Conservation (phyloP, 257 asterid genomes). For the Forsythia viridissima region DNA sequence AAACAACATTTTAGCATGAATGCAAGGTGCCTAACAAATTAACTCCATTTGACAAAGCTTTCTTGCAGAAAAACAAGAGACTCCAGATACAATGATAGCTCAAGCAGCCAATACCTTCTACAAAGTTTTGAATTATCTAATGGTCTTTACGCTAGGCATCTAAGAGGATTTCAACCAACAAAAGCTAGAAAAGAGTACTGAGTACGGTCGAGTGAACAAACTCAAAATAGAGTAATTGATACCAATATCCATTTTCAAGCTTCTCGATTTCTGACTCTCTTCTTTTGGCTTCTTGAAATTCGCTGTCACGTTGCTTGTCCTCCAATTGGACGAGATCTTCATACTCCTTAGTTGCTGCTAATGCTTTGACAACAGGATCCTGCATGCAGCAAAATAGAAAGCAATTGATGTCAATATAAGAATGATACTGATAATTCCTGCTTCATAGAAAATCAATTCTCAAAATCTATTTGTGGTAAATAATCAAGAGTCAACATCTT, state of each 20-base stretch:
- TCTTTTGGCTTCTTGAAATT: constrained; percentile 75
- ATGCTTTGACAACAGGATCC: constrained; percentile 87
- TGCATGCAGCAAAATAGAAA: not conserved
- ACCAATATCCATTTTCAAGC: constrained; percentile 50
- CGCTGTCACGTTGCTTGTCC: constrained; percentile 79
- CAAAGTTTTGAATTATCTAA: not conserved
- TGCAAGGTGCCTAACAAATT: too few relatives aligned
- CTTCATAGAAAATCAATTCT: not conserved
- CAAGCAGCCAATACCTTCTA: not conserved
- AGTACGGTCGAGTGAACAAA: constrained; percentile 2
- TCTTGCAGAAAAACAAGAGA: too few relatives aligned
- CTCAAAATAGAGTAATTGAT: constrained; percentile 11
- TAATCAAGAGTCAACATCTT: not conserved
- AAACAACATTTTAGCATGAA: too few relatives aligned
- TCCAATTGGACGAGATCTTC: constrained; percentile 79
- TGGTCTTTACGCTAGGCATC: not conserved
- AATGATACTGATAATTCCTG: not conserved
- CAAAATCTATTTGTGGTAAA: not conserved
- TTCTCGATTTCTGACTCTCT: constrained; percentile 63
- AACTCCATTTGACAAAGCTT: too few relatives aligned
- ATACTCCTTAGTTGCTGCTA: constrained; percentile 88
- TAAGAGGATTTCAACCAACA: too few relatives aligned
- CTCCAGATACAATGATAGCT: not conserved
- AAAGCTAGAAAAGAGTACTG: too few relatives aligned
- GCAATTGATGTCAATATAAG: not conserved